Evolutionary conservation across 202 grass and related monocot genomes (phyloP).

Genomic region (Hordeum pubiflorum): DNA sequence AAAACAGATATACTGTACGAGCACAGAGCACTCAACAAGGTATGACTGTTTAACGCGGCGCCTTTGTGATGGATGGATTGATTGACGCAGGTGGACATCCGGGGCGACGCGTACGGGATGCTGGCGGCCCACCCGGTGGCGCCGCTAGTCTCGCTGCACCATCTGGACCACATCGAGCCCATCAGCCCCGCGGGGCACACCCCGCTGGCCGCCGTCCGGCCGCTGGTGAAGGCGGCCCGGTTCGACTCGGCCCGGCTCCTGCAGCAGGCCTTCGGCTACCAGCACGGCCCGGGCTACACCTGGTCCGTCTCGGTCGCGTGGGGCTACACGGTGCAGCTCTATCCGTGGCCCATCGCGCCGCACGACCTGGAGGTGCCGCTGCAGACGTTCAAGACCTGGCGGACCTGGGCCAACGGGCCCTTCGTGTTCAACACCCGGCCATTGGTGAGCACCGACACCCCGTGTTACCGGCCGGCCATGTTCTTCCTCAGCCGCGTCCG

Average conservation of each 20-base stretch:
- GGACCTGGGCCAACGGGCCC: conserved; percentile 41
- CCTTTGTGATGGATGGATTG: neutral
- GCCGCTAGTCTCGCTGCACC: conserved; percentile 78
- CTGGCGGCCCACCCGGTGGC: conserved; percentile 83
- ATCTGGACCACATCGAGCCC: conserved; percentile 72
- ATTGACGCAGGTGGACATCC: conserved; percentile 58
- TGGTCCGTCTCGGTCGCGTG: conserved; percentile 77
- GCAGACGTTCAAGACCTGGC: conserved; percentile 66
- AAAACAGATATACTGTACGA: no score
- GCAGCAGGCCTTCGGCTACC: conserved; percentile 84
- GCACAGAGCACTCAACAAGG: no score
- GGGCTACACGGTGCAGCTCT: conserved; percentile 65
- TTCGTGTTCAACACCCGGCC: conserved; percentile 71
- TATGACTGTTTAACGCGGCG: neutral
- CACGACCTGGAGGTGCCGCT: conserved; percentile 50
- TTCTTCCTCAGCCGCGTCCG: conserved; percentile 38
- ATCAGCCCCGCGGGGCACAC: conserved; percentile 28
- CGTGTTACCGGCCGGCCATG: conserved; percentile 36
- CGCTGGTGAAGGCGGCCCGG: conserved; percentile 38
- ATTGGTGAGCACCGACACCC: neutral
- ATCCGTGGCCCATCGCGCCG: conserved; percentile 44
- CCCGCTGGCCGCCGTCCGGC: conserved; percentile 34
- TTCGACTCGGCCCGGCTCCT: conserved; percentile 52
- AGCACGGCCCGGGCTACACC: conserved; percentile 28
- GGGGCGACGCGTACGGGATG: conserved; percentile 75